Evolutionary conservation across 2,329 filamentous ascomycete genomes (phyloP), one percentile per base, ranked within the genome.

Genomic region (Cordyceps fumosorosea): DNA sequence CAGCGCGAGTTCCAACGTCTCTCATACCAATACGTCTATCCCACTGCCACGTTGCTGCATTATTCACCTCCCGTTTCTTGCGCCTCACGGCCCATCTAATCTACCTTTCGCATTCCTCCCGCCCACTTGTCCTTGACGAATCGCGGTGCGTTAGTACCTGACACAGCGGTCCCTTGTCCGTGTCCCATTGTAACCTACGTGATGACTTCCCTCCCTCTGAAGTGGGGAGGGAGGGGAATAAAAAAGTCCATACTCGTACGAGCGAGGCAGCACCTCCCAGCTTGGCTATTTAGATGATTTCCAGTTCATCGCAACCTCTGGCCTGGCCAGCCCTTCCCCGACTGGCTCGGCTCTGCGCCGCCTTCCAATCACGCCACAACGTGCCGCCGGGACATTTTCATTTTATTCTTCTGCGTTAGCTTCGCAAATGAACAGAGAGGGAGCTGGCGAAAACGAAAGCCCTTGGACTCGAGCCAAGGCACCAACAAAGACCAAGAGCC

Each of bases 301-400:
- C 7, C 20, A 24, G 32, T 29, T 5, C 52, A 24, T 14, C 20
- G 11, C 37, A 10, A 8, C 34, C 20, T 40, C n/a, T 22, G n/a
- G 32, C 51, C 20, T 12, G 2, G 5, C 6, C 5, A 29, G 29
- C 1, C 29, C 29, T 29, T 22, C 6, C 16, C 32, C 22, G 37
- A 34, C 26, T 47, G 16, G 20, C n/a, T 5, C 40, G 22, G 26
- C 18, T 5, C 14, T 20, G 16, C 26, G 24, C 44, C 20, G 29
- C 56, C 51, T 58, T 51, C 45, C 56, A 58, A 51, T 42, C 45
- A 47, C 45, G n/a, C 20, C 44, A 11, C 55, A 48, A 57, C 26
- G 40, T 50, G 55, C 14, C 40, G n/a, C 18, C 16, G 16, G 16
- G 16, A 44, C 40, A 44, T 44, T 44, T 7, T 44, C 8, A 6